Evolutionary conservation across 345 rosid species (phyloP), one percentile per base, ranked within the genome.

Genomic region (Murraya paniculata): DNA sequence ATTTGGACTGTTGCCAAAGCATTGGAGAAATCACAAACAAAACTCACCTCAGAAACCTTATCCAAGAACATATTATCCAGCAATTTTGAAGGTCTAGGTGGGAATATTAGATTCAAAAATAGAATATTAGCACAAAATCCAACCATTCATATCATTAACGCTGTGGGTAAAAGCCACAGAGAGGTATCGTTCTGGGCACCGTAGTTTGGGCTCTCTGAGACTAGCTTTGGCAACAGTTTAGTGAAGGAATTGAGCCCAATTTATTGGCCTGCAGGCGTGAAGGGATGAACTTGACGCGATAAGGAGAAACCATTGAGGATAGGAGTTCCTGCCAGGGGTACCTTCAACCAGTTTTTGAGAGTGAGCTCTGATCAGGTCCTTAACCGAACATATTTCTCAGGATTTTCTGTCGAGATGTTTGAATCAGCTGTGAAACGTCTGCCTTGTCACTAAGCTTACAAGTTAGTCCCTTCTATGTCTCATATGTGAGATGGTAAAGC

Each of bases 181-280:
- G 68, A 81, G 38, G 18, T 86, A 31, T 82, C 80, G 45, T 30
- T 62, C 33, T 86, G 89, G 88, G 79, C 85, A 36, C 77, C 72
- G 3, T 73, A 65, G 8, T 19, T 27, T 9, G 82, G 82, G 9
- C 76, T 79, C 81, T 48, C 41, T 2, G 64, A 72, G 41, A 73
- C 3, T 25, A 67, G 4, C 53, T 16, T 13, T 28, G 38, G 72
- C 25, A 39, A 58, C 60, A 74, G 21, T 33, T n/a, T 68, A 35
- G 18, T 70, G 75, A 67, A 33, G 38, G 78, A 50, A 30, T 48
- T 81, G 35, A 79, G 84, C 0, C 62, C 81, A 0, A 14, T 83
- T 62, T 77, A 76, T 74, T 83, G 83, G 88, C 86, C 88, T n/a
- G n/a, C n/a, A n/a, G n/a, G n/a, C n/a, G n/a, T n/a, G 1, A 67